Base-by-base conservation (phyloP, 768 basidiomycete species). In the Macrolepiota dolichaula region DNA sequence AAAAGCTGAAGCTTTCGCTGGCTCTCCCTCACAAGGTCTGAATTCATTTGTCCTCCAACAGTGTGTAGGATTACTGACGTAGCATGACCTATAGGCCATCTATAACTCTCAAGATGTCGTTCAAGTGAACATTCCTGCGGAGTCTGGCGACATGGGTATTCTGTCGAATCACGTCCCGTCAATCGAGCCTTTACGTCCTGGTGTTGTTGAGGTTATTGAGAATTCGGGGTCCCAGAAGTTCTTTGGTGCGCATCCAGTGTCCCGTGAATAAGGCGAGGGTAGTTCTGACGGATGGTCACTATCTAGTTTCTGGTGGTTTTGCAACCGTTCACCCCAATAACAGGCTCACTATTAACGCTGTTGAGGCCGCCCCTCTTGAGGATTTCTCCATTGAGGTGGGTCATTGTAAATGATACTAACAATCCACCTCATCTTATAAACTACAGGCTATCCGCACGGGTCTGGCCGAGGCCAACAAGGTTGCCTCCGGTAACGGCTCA, bases 251-350 rank as follows among this genome's bases (percentile, higher is more conserved):
- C 79, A 69, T 86, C 77, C 3, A 32, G 19, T 40, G 51, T 52
- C 27, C 51, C 11, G 17, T 49, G 40, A 29, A 50, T n/a, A 3
- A 11, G 37, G n/a, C n/a, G 32, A 24, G 3, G 51, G 40, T 55
- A 35, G 51, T 57, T 13, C 37, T 13, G 57, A n/a, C 36, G 15
- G 32, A 15, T 55, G 32, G 44, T 51, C 40, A 35, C 40, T 27
- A 54, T 19, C 7, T 67, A 99, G 97, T 92, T 36, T 97, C 96
- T 57, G 89, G 94, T 61, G 97, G 97, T 57, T 98, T 99, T 73
- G 96, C 97, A 56, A 98, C 92, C 62, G 92, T 99, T 42, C 97
- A 99, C 76, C 94, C 94, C 37, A 94, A 96, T 78, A 99, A 98
- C 84, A 88, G 85, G 66, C 79, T 98, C 63, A 98, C 97, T 42